phyloP scores from a whole-genome alignment of 2,329 filamentous ascomycete genomes.

The Sordariomycetes sp. region DNA sequence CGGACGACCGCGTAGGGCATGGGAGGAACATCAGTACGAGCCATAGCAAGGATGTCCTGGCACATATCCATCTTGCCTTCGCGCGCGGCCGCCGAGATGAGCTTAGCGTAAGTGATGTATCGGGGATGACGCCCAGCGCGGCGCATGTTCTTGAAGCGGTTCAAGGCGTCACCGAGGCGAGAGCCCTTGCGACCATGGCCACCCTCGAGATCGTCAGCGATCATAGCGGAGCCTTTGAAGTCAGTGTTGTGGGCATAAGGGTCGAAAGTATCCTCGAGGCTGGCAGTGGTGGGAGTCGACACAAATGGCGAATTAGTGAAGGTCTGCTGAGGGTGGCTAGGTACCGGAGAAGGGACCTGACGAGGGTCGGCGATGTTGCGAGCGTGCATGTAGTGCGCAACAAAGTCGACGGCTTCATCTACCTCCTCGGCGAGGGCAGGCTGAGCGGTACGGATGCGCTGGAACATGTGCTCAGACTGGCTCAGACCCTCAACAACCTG shows the following conservation, averaged over 20 bases:
- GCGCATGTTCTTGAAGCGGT: conserved; percentile 85
- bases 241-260: conserved; percentile 87
- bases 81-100: conserved; percentile 84
- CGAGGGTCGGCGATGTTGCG: conserved; percentile 47
- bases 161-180: conserved; percentile 70
- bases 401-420: conserved; percentile 73
- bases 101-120: conserved; percentile 94
- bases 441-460: conserved; percentile 61
- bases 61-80: conserved; percentile 74
- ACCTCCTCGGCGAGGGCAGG: conserved; percentile 65
- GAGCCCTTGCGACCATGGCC: conserved; percentile 62
- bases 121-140: conserved; percentile 83
- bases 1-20: conserved; percentile 76
- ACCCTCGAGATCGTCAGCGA: conserved; percentile 83
- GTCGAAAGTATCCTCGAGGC: conserved; percentile 76
- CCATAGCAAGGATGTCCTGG: conserved; percentile 82
- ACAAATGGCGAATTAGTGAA: conserved; percentile 37
- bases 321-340: conserved; percentile 33
- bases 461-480: conserved; percentile 79
- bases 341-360: conserved; percentile 36
- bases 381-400: conserved; percentile 48
- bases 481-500: conserved; percentile 73
- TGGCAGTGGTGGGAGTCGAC: conserved; percentile 46
- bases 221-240: conserved; percentile 84
- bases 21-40: conserved; percentile 78